phyloP scores from a whole-genome alignment of 108 stramenopile genomes.

The Pseudonitzschia multiseries region DNA sequence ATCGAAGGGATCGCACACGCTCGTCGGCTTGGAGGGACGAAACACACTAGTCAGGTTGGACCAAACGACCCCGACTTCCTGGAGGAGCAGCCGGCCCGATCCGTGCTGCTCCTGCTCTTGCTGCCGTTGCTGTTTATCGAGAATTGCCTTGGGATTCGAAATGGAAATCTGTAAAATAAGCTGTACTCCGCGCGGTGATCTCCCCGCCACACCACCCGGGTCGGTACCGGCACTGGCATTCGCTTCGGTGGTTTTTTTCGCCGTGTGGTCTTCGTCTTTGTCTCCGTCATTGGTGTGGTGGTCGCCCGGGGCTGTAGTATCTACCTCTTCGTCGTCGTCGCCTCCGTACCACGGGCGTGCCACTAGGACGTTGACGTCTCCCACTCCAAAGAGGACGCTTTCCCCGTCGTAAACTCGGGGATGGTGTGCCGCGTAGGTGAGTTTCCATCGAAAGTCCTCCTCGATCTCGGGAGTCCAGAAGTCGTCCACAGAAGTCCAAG shows the following conservation, averaged over 20 bases:
- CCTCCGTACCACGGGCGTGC: conserved; percentile 38
- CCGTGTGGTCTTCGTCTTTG: background rate
- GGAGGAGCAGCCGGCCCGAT: conserved; percentile 21
- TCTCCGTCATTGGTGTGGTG: background rate
- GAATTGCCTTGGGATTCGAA: conserved; percentile 37
- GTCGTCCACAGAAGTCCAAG: background rate
- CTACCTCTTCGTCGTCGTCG: background rate
- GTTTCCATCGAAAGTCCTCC: conserved; percentile 25
- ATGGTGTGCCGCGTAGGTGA: conserved; percentile 17
- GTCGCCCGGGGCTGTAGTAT: no score
- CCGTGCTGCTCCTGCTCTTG: no score
- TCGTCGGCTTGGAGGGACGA: conserved; percentile 12
- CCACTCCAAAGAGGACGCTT: conserved; percentile 23
- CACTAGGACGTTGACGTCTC: conserved; percentile 46
- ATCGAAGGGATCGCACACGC: conserved; percentile 35
- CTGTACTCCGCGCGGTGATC: conserved; percentile 22
- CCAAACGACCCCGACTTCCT: conserved; percentile 37
- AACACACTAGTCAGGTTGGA: conserved; percentile 23
- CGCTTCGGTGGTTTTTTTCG: no score
- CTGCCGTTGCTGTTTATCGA: background rate
- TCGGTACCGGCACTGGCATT: background rate
- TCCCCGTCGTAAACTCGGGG: background rate
- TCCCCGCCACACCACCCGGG: no score
- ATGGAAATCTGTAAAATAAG: conserved; percentile 45
- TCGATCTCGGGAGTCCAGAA: conserved; percentile 15